A percentile compares a stretch with the other conserved stretches of the same genome.
phyloP scores from a whole-genome alignment of 2,329 filamentous ascomycete genomes.

The Fusarium sp. region DNA sequence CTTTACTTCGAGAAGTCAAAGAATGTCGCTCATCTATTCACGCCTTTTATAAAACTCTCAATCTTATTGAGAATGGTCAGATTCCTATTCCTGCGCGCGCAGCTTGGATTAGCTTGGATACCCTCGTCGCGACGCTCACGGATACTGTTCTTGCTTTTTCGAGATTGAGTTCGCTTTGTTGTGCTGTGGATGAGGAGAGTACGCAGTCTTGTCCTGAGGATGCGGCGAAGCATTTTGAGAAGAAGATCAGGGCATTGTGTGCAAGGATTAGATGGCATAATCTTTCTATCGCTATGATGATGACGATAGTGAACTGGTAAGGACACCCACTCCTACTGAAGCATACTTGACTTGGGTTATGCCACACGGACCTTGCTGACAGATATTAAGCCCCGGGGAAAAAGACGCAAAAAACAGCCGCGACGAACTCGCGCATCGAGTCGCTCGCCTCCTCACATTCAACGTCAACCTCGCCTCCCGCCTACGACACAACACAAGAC shows the following conservation, averaged over 20 bases:
- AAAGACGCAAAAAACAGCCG: slow-evolving; percentile 53
- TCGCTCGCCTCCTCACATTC: slow-evolving; percentile 51
- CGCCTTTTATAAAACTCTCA: slow-evolving; percentile 53
- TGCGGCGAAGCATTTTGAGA: slow-evolving; percentile 40
- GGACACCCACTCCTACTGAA: too few species aligned
- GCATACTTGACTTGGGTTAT: too few species aligned
- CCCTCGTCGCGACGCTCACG: slow-evolving; percentile 52
- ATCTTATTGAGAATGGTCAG: slow-evolving; percentile 49
- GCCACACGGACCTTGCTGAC: slow-evolving; percentile 20
- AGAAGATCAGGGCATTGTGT: slow-evolving; percentile 48
- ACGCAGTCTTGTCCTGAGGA: slow-evolving; percentile 33
- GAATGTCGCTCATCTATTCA: slow-evolving; percentile 55
- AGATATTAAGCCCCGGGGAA: slow-evolving; percentile 48
- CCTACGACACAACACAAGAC: slow-evolving; percentile 46
- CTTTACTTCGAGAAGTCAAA: slow-evolving; percentile 52
- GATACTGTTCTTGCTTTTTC: slow-evolving; percentile 54
- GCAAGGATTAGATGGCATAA: slow-evolving; percentile 54
- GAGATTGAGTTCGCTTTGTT: slow-evolving; percentile 49
- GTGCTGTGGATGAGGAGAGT: slow-evolving; percentile 42
- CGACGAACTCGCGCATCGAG: slow-evolving; percentile 51
- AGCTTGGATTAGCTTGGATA: slow-evolving; percentile 52
- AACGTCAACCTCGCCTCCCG: slow-evolving; percentile 50
- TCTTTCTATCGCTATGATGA: slow-evolving; percentile 56
- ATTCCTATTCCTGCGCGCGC: slow-evolving; percentile 53
- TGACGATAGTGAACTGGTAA: slow-evolving; percentile 56